Evolutionary conservation across 345 rosid species (phyloP).

Genomic region (Eucalyptus sp.): DNA sequence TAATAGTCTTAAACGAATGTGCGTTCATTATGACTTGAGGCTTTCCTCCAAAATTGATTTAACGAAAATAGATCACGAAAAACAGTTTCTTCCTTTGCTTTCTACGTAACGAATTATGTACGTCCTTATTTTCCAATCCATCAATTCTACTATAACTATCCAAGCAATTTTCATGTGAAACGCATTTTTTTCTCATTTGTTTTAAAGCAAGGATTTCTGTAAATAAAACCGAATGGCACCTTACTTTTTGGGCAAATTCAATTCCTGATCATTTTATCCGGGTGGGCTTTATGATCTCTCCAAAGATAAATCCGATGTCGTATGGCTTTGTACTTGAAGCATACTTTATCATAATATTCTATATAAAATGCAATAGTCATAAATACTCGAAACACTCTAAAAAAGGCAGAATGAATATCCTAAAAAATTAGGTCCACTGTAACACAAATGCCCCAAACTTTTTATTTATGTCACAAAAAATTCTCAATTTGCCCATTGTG

Average conservation of each 20-base stretch:
- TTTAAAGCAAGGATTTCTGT: background rate
- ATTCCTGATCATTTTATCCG: background rate
- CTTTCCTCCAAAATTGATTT: background rate
- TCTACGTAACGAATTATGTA: background rate
- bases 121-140: background rate
- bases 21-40: background rate
- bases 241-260: background rate
- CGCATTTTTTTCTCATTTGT: background rate
- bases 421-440: accelerated
- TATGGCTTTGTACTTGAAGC: background rate
- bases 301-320: accelerated
- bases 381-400: background rate
- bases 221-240: background rate
- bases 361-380: background rate
- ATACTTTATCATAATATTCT: background rate
- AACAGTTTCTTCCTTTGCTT: background rate
- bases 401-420: too few species aligned
- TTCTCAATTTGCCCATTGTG: too few species aligned
- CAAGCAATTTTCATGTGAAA: background rate
- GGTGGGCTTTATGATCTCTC: background rate
- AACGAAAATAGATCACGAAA: background rate
- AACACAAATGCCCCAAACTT: background rate
- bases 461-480: too few species aligned
- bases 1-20: background rate
- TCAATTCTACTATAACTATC: background rate